phyloP scores from a whole-genome alignment of 768 basidiomycete species.

The Lentinula sp. region DNA sequence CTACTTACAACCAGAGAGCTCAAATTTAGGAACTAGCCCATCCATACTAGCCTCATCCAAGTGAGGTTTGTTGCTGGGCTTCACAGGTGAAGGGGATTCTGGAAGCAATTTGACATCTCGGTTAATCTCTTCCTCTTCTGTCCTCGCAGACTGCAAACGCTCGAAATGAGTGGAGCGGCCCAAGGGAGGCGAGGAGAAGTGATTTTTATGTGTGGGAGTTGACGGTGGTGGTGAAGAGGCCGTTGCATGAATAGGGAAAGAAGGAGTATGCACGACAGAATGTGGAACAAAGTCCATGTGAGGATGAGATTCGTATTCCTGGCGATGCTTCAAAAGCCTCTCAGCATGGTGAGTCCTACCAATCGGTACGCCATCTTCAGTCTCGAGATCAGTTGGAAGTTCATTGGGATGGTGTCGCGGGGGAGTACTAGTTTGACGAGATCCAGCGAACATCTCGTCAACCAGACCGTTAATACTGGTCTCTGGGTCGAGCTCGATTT shows the following conservation, averaged over 20 bases:
- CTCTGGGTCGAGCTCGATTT: conserved; percentile 36
- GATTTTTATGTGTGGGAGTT: conserved; percentile 9
- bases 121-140: conserved; percentile 23
- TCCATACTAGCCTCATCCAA: neutral
- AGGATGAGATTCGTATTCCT: conserved; percentile 23
- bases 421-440: conserved; percentile 34
- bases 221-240: conserved; percentile 15
- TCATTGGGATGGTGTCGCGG: conserved; percentile 29
- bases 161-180: conserved; percentile 35
- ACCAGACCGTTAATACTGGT: conserved; percentile 67
- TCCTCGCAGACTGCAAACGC: conserved; percentile 19
- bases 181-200: conserved; percentile 20
- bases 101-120: conserved; percentile 38
- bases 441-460: conserved; percentile 54
- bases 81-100: conserved; percentile 40
- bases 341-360: conserved; percentile 60
- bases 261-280: conserved; percentile 1
- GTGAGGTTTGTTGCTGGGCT: conserved; percentile 17
- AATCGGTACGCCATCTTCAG: conserved; percentile 58
- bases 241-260: conserved; percentile 9
- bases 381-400: conserved; percentile 52
- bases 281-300: conserved; percentile 22
- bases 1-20: conserved; percentile 14
- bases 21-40: conserved; percentile 14
- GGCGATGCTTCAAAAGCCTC: conserved; percentile 38